Percentiles rank a stretch among this genome's conserved stretches.
Conservation (phyloP, 2,329 filamentous ascomycete species). For the Pestalotiopsis sp. region DNA sequence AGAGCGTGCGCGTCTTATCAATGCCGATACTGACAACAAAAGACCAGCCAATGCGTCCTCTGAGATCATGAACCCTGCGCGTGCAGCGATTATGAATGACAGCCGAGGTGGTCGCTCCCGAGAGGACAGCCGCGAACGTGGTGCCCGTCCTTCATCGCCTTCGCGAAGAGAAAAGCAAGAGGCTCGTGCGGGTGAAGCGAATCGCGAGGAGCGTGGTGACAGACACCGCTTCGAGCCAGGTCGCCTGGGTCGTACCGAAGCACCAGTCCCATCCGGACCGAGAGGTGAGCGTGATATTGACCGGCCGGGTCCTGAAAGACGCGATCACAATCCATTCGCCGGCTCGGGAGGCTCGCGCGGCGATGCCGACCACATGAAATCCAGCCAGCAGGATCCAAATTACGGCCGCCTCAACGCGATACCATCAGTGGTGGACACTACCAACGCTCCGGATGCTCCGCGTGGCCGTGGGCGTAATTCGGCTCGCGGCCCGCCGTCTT, state of each 20-base stretch:
- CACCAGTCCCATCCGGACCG: conserved; percentile 24
- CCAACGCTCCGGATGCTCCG: conserved; percentile 57
- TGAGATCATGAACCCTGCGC: conserved; percentile 50
- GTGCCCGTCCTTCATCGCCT: conserved; percentile 41
- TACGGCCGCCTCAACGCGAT: conserved; percentile 64
- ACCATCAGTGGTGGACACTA: conserved; percentile 42
- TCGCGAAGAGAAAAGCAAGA: conserved; percentile 49
- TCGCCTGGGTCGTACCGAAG: conserved; percentile 35
- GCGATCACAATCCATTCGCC: conserved; percentile 43
- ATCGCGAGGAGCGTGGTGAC: conserved; percentile 50
- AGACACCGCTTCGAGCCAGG: conserved; percentile 43
- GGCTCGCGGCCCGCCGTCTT: conserved; percentile 34
- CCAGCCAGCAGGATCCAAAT: conserved; percentile 60
- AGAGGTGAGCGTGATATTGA: conserved; percentile 39
- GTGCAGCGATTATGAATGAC: conserved; percentile 49
- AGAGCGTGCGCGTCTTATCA: conserved; percentile 54
- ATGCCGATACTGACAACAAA: conserved; percentile 17
- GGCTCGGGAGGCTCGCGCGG: conserved; percentile 36
- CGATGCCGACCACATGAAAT: conserved; percentile 54
- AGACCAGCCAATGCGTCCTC: conserved; percentile 31
- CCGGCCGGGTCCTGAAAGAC: conserved; percentile 42
- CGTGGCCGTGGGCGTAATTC: conserved; percentile 51
- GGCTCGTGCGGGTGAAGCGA: conserved; percentile 38
- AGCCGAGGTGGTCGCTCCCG: conserved; percentile 40
- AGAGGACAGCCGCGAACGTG: conserved; percentile 49